A percentile compares a stretch with the other conserved stretches of the same genome.
Conservation (phyloP, 495 filamentous ascomycete species). For the Penicillium coprophilum region DNA sequence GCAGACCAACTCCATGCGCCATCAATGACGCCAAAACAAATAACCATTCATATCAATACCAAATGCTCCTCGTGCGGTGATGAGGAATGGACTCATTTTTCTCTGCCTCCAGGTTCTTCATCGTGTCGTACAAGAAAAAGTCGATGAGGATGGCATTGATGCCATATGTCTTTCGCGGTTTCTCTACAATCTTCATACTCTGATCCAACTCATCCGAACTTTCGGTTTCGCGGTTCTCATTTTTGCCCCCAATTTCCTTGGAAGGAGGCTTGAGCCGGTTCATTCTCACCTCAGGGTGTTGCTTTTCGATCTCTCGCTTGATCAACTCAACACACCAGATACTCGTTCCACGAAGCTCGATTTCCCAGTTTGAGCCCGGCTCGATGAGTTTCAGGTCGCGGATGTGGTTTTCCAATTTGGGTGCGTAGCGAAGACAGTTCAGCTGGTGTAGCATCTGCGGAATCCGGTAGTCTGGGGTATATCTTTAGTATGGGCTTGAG, state of each 20-base stretch:
- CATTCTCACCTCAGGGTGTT: slow-evolving; percentile 61
- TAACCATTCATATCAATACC: slow-evolving; percentile 63
- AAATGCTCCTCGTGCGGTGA: slow-evolving; percentile 91
- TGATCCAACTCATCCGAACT: slow-evolving; percentile 9
- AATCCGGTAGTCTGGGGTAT: slow-evolving; percentile 76
- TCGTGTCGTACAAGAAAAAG: slow-evolving; percentile 92
- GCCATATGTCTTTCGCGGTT: slow-evolving; percentile 25
- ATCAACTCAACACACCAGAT: slow-evolving; percentile 96
- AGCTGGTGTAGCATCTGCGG: slow-evolving; percentile 89
- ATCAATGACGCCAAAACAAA: slow-evolving; percentile 10
- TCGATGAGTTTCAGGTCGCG: slow-evolving; percentile 59
- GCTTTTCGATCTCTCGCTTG: slow-evolving; percentile 70
- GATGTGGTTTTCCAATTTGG: slow-evolving; percentile 70
- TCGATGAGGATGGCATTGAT: slow-evolving; percentile 93
- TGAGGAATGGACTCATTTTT: slow-evolving; percentile 70
- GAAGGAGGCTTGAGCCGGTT: slow-evolving; percentile 11
- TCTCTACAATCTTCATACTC: slow-evolving; percentile 19
- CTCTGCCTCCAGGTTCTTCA: slow-evolving; percentile 73
- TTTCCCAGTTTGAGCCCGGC: slow-evolving; percentile 74
- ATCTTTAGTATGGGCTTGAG: slow-evolving; percentile 4
- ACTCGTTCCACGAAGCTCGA: slow-evolving; percentile 83
- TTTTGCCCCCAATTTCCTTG: slow-evolving; percentile 6
- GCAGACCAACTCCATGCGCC: slow-evolving; percentile 1
- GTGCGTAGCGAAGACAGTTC: slow-evolving; percentile 80
- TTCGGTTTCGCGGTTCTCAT: slow-evolving; percentile 6